These are phyloP conservation scores for Malassezia pachydermatis DNA, from an alignment of 1,284 basidiomycete species.

Conservation along the genomic window DNA sequence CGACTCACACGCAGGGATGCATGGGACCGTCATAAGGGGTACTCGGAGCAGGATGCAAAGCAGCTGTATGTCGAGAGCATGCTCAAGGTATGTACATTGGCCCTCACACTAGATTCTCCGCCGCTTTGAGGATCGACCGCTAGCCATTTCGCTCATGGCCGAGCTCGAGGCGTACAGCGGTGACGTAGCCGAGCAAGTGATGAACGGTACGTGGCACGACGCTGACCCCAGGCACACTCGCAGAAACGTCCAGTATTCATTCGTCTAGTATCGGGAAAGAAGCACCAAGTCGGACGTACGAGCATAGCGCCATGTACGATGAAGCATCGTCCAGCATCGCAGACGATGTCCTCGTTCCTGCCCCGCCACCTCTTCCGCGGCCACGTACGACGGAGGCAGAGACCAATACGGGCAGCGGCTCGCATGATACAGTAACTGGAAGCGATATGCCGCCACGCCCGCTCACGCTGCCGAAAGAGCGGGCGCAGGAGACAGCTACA, in stretches of 20 bases:
- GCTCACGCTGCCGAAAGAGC: too few relatives aligned
- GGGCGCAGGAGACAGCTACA: too few relatives aligned
- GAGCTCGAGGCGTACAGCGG: conserved; percentile 73
- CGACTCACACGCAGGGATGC: conserved; percentile 63
- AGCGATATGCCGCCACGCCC: conserved; percentile 13
- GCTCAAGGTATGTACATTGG: conserved; percentile 58
- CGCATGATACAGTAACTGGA: conserved; percentile 16
- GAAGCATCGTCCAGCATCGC: conserved; percentile 3
- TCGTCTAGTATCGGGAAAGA: conserved; percentile 16
- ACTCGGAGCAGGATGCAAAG: conserved; percentile 70
- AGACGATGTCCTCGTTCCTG: conserved; percentile 3
- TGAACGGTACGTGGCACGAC: conserved; percentile 55
- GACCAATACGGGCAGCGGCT: conserved; percentile 11
- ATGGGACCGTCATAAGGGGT: conserved; percentile 80
- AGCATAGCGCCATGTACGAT: neutral
- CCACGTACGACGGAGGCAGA: neutral
- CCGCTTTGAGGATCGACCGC: conserved; percentile 70
- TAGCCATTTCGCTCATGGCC: conserved; percentile 63
- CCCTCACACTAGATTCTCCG: conserved; percentile 60
- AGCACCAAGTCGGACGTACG: neutral
- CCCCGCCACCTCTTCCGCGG: neutral
- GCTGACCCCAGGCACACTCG: conserved; percentile 9
- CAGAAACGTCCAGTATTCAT: conserved; percentile 19
- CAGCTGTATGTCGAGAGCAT: conserved; percentile 79
- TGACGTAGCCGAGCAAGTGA: conserved; percentile 60